phyloP scores from a whole-genome alignment of 306 rosid species.

The Malus domestica region DNA sequence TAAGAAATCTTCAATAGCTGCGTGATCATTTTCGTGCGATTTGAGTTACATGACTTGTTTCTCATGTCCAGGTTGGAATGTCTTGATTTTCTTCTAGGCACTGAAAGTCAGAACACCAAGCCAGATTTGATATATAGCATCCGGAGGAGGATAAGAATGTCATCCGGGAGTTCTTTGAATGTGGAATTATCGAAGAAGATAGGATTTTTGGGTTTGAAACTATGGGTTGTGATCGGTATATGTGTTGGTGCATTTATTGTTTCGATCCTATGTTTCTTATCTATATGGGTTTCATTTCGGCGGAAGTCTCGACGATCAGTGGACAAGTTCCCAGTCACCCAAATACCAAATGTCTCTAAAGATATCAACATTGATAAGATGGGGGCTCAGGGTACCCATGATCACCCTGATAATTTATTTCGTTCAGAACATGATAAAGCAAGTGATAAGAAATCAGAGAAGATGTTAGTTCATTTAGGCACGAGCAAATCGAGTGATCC shows the following conservation, averaged over 20 bases:
- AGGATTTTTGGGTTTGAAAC: constrained; percentile 56
- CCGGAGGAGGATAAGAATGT: constrained; percentile 36
- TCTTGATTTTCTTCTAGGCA: constrained; percentile 19
- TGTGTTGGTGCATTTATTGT: constrained; percentile 85
- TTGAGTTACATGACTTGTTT: constrained; percentile 26
- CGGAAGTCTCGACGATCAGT: constrained; percentile 66
- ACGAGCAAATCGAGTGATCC: constrained; percentile 59
- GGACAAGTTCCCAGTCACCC: constrained; percentile 49
- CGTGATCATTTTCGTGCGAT: constrained; percentile 5
- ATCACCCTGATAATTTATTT: constrained; percentile 42
- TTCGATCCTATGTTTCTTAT: constrained; percentile 59
- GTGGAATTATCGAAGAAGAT: constrained; percentile 70
- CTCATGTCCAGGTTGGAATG: constrained; percentile 41
- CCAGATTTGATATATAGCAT: constrained; percentile 24
- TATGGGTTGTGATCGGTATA: constrained; percentile 77
- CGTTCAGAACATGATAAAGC: constrained; percentile 44
- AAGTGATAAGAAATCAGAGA: constrained; percentile 57
- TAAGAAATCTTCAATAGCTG: not conserved
- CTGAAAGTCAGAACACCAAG: constrained; percentile 24
- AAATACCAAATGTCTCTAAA: constrained; percentile 77
- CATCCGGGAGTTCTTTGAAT: constrained; percentile 52
- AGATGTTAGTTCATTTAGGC: constrained; percentile 49
- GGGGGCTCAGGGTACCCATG: constrained; percentile 50
- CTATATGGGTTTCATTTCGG: constrained; percentile 74
- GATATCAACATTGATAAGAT: constrained; percentile 78